Evolutionary conservation across 768 basidiomycete species (phyloP), one percentile per base, ranked within the genome.

Genomic region (Paxillus rubicundulus): DNA sequence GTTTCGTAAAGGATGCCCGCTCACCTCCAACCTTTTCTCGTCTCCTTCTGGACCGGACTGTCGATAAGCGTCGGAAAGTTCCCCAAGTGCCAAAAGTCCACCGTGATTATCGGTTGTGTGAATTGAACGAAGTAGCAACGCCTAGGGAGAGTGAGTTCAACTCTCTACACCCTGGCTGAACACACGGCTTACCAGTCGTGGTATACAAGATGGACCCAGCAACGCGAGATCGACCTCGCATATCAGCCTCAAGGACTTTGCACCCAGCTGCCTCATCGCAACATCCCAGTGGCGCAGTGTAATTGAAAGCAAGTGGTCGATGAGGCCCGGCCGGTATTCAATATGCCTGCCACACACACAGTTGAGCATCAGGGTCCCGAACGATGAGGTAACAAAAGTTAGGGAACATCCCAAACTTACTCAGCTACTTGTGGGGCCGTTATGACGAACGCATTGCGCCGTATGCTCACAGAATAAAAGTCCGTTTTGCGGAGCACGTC

Each of bases 401-500:
- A 43, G 50, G 45, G 45, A 44, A 51, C 51, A 33, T 17, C n/a
- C 44, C 33, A 33, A 12, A 78, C 90, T 64, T 65, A 96, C 94
- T 82, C 78, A 28, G 94, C 90, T 40, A 97, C 90, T 62, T 89
- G 84, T 41, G 89, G 86, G 50, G 93, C 92, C 37, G 92, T 90
- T 14, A 77, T 69, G n/a, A 91, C 71, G 66, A 93, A 97, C 0
- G 96, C 86, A 57, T 91, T 88, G 57, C 87, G 79, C 47, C 92
- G 75, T 21, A 92, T 76, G 60, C 93, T 90, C 53, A 98, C 89
- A 37, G 92, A 87, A 72, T 92, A 98, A 70, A 98, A 98, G 72
- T 99, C 97, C 0, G 90, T 91, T 67, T 91, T 89, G 38, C 85
- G 80, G 41, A 99, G 74, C 21, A 98, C 88, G 63, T 93, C 92